These are phyloP conservation scores for Xylariaceae sp. DNA, from an alignment of 2,329 filamentous ascomycete species.

Conservation along the genomic window DNA sequence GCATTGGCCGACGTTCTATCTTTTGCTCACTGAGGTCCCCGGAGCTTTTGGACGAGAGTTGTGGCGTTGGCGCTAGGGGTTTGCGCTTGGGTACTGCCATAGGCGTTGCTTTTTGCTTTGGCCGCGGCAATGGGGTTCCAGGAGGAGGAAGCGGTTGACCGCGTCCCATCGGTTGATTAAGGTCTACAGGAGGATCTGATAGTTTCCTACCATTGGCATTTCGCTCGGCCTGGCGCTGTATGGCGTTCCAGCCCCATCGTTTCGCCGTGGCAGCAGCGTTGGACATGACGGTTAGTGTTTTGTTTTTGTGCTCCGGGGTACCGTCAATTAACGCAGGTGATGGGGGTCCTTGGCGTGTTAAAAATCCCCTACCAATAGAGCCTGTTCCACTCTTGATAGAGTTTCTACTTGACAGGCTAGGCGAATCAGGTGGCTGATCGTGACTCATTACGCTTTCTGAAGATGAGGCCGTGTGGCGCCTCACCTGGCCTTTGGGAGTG, in stretches of 20 bases:
- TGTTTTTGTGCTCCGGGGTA: slow-evolving; percentile 37
- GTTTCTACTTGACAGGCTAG: slow-evolving; percentile 34
- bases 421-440: slow-evolving; percentile 28
- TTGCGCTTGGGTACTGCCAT: slow-evolving; percentile 40
- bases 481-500: slow-evolving; percentile 34
- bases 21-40: slow-evolving; percentile 34
- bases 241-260: slow-evolving; percentile 44
- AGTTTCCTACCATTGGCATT: slow-evolving; percentile 40
- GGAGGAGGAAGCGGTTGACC: slow-evolving; percentile 44
- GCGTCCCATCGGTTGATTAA: slow-evolving; percentile 45
- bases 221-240: slow-evolving; percentile 41
- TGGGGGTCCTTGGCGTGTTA: slow-evolving; percentile 38
- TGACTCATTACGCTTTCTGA: slow-evolving; percentile 36
- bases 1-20: slow-evolving; percentile 38
- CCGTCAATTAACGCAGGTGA: slow-evolving; percentile 32
- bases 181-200: slow-evolving; percentile 41
- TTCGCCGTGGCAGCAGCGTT: slow-evolving; percentile 45
- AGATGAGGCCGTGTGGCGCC: slow-evolving; percentile 42
- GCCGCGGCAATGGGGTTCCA: slow-evolving; percentile 42
- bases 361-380: slow-evolving; percentile 39
- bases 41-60: slow-evolving; percentile 32
- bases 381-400: slow-evolving; percentile 40
- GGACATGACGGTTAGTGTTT: slow-evolving; percentile 42
- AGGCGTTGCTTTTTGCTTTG: slow-evolving; percentile 38
- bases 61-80: slow-evolving; percentile 36